These are phyloP conservation scores for Maudiozyma bulderi DNA, from an alignment of 805 yeast genomes.

Conservation along the genomic window DNA sequence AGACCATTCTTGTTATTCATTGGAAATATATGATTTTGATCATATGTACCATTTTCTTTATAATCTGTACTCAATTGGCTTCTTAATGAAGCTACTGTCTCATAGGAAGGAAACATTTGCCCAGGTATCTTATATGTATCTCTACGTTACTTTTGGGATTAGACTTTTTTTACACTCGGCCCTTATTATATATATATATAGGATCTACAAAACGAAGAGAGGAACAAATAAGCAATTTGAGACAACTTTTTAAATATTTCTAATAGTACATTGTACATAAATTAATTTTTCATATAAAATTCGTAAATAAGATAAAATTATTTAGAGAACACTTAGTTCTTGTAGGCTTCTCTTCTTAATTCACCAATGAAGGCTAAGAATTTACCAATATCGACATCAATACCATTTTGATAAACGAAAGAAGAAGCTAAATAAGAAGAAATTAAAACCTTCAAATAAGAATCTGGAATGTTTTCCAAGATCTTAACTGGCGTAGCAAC, in stretches of 20 bases:
- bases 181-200: no score
- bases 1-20: not conserved
- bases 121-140: not conserved
- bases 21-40: not conserved
- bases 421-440: conserved; percentile 79
- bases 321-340: not conserved
- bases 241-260: no score
- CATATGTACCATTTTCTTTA: not conserved
- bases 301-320: not conserved
- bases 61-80: not conserved
- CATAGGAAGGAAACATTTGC: not conserved
- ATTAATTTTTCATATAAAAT: not conserved
- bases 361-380: conserved; percentile 61
- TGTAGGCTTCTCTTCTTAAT: conserved; percentile 35
- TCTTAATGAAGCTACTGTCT: conserved; percentile 1
- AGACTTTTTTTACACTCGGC: no score
- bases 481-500: conserved; percentile 60
- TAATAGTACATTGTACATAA: no score
- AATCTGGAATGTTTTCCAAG: conserved; percentile 69
- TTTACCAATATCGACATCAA: conserved; percentile 67
- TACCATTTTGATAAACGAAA: conserved; percentile 74
- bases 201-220: no score
- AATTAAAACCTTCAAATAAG: conserved; percentile 80
- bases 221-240: no score
- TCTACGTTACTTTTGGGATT: no score